A percentile compares a stretch with the other conserved stretches of the same genome.
Conservation (phyloP, 2,329 filamentous ascomycete genomes). For the Alternaria brassicae region DNA sequence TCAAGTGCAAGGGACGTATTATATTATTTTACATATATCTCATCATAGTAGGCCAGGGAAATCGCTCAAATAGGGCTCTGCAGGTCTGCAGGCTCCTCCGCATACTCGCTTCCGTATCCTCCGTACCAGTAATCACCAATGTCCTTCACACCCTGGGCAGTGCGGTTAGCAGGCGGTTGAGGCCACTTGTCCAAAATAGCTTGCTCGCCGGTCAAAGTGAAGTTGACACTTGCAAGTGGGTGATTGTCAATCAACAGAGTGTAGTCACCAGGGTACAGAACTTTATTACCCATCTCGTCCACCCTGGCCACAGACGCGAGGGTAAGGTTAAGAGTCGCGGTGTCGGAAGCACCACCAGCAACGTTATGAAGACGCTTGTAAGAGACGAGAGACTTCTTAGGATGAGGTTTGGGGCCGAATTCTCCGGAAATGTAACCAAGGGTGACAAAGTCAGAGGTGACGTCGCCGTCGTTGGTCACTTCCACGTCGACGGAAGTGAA, state of each 20-base stretch:
- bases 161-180: constrained; percentile 33
- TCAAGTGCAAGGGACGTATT: background rate
- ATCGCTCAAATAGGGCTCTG: background rate
- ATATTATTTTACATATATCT: background rate
- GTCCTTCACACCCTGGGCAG: constrained; percentile 24
- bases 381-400: constrained; percentile 61
- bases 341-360: constrained; percentile 42
- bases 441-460: constrained; percentile 61
- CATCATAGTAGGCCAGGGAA: background rate
- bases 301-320: constrained; percentile 60
- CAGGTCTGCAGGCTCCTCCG: background rate
- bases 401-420: constrained; percentile 60
- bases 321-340: constrained; percentile 54
- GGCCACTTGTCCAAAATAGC: constrained; percentile 40
- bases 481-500: constrained; percentile 52
- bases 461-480: constrained; percentile 58
- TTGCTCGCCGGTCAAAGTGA: constrained; percentile 34
- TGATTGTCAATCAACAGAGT: constrained; percentile 33
- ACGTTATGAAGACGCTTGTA: constrained; percentile 58
- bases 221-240: constrained; percentile 24
- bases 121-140: constrained; percentile 32
- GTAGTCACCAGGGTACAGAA: constrained; percentile 64
- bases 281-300: constrained; percentile 59
- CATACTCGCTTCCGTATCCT: constrained; percentile 22
- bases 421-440: constrained; percentile 60